A percentile compares a stretch with the other conserved stretches of the same genome.
phyloP scores from a whole-genome alignment of 768 basidiomycete species.

The Termitomyces sp. region DNA sequence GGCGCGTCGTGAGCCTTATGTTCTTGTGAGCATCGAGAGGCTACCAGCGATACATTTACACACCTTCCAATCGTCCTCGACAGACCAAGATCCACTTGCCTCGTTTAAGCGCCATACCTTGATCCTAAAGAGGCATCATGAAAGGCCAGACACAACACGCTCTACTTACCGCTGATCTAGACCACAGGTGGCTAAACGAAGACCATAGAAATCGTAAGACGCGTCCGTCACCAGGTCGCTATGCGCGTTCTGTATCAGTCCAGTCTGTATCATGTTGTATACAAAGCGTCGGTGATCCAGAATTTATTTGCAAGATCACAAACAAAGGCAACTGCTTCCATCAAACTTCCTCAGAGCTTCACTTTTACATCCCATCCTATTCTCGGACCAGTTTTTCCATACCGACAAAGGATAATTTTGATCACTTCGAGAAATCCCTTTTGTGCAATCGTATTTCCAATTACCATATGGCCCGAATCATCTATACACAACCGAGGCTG shows the following conservation, averaged over 20 bases:
- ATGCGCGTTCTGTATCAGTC: constrained; percentile 73
- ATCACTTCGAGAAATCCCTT: neutral
- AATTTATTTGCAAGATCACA: neutral
- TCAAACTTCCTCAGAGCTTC: neutral
- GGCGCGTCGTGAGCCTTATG: constrained; percentile 91
- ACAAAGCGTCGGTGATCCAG: neutral
- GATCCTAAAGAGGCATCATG: constrained; percentile 43
- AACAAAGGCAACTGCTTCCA: neutral
- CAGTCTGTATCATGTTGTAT: constrained; percentile 65
- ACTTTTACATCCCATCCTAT: neutral
- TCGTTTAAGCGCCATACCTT: constrained; percentile 85
- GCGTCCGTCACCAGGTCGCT: constrained; percentile 81
- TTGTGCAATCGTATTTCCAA: neutral
- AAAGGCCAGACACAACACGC: constrained; percentile 10
- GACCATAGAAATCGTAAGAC: constrained; percentile 88
- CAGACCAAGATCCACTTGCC: constrained; percentile 62
- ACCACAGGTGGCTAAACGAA: constrained; percentile 72
- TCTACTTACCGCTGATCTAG: constrained; percentile 72
- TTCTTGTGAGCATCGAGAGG: neutral
- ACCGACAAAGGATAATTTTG: neutral
- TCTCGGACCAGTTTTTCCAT: neutral
- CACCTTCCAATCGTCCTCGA: constrained; percentile 92
- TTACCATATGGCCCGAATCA: neutral
- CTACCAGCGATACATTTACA: constrained; percentile 8
- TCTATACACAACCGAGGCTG: neutral